Evolutionary conservation across 140 eudicot species (phyloP).

Genomic region (Bidens hawaiensis): DNA sequence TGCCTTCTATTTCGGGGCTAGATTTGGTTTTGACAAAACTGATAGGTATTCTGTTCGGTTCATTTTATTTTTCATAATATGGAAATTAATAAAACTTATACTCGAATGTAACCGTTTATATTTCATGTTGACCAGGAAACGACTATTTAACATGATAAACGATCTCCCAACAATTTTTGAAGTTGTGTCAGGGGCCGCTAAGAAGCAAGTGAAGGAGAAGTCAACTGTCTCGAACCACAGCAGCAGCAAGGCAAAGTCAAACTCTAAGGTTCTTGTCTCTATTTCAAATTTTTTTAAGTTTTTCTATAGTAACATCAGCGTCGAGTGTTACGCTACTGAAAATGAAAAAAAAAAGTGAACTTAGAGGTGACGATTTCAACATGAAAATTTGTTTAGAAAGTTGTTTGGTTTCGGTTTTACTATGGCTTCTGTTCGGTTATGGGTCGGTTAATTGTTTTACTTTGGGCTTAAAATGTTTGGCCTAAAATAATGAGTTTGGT

Average conservation of each 20-base stretch:
- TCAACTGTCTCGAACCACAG: too few species aligned
- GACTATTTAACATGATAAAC: constrained; percentile 72
- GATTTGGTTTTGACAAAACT: constrained; percentile 62
- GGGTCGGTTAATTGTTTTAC: too few species aligned
- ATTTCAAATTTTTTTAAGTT: not conserved
- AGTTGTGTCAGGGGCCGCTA: constrained; percentile 62
- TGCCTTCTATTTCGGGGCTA: constrained; percentile 61
- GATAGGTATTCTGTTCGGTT: constrained; percentile 38
- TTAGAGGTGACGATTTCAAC: not conserved
- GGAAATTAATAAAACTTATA: not conserved
- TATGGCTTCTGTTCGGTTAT: too few species aligned
- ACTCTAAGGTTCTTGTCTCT: too few species aligned
- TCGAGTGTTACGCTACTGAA: not conserved
- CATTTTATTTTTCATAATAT: too few species aligned
- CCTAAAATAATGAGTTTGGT: too few species aligned
- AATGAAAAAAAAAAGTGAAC: not conserved
- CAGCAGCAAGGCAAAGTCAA: too few species aligned
- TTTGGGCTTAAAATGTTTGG: too few species aligned
- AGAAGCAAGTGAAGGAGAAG: constrained; percentile 35
- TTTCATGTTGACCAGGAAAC: constrained; percentile 20
- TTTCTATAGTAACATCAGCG: not conserved
- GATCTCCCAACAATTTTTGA: constrained; percentile 68
- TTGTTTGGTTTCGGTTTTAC: too few species aligned
- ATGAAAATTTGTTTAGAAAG: too few species aligned
- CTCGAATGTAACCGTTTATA: not conserved